Conservation (phyloP, 495 filamentous ascomycete species). For the Neurospora sublineolata region DNA sequence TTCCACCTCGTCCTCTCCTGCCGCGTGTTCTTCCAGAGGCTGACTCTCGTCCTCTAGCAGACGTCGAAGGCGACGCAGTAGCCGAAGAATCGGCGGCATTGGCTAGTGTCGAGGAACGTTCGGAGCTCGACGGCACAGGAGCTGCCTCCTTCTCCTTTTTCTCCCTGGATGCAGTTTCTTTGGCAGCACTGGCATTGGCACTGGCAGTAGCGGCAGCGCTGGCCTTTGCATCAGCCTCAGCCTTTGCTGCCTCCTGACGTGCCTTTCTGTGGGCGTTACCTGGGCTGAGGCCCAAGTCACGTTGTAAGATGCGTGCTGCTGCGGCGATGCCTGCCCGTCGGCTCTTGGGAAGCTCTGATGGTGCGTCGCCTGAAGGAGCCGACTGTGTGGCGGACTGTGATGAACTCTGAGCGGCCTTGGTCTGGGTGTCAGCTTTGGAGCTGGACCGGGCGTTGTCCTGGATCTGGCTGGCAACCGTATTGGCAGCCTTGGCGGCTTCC, state of each 20-base stretch:
- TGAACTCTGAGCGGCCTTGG: neutral
- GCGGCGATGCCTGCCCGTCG: slow-evolving; percentile 58
- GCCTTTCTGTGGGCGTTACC: slow-evolving; percentile 45
- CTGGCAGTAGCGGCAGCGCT: slow-evolving; percentile 14
- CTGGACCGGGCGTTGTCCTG: slow-evolving; percentile 9
- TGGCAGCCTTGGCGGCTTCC: slow-evolving; percentile 32
- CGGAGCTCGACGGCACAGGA: slow-evolving; percentile 17
- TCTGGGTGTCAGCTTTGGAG: slow-evolving; percentile 4
- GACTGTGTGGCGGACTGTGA: neutral
- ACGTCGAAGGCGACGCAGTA: neutral
- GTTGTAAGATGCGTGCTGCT: slow-evolving; percentile 77
- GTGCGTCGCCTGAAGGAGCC: neutral
- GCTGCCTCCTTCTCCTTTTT: slow-evolving; percentile 6
- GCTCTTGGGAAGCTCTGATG: slow-evolving; percentile 29
- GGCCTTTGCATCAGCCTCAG: slow-evolving; percentile 32
- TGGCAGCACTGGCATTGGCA: slow-evolving; percentile 15
- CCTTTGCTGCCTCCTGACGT: slow-evolving; percentile 40
- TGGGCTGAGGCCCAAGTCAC: slow-evolving; percentile 74
- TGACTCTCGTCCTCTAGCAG: slow-evolving; percentile 11
- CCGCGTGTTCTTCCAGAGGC: slow-evolving; percentile 16
- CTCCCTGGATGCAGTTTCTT: slow-evolving; percentile 19
- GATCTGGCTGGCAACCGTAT: slow-evolving; percentile 26
- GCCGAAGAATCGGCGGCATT: slow-evolving; percentile 11
- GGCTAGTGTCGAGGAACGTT: slow-evolving; percentile 13
- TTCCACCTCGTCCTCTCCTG: slow-evolving; percentile 15